Conservation (phyloP, 495 filamentous ascomycete genomes). For the Pseudomonodictys pantanalensis region DNA sequence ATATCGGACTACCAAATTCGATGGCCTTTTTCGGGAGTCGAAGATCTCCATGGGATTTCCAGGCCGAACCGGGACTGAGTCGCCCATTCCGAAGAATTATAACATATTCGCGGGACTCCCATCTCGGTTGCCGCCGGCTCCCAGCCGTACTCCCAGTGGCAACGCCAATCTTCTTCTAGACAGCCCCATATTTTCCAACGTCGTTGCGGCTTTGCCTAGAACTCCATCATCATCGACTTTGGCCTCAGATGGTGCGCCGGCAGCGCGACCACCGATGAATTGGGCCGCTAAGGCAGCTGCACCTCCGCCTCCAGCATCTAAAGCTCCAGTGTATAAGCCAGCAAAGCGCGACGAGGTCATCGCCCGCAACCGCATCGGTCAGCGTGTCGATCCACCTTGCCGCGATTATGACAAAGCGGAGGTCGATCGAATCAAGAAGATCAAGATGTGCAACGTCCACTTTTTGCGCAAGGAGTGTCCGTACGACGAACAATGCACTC, state of each 20-base stretch:
- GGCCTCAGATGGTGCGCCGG: neutral
- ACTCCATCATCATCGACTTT: slow-evolving; percentile 14
- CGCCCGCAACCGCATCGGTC: slow-evolving; percentile 70
- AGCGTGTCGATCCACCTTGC: slow-evolving; percentile 63
- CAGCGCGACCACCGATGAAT: neutral
- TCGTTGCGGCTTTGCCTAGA: neutral
- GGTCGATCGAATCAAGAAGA: slow-evolving; percentile 58
- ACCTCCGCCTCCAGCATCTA: slow-evolving; percentile 14
- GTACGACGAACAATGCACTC: slow-evolving; percentile 68
- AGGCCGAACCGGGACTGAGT: neutral
- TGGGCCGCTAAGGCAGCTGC: slow-evolving; percentile 29
- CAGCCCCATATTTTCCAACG: slow-evolving; percentile 1
- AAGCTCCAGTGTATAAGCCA: slow-evolving; percentile 10
- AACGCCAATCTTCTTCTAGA: neutral
- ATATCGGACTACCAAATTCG: slow-evolving; percentile 59
- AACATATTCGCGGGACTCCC: slow-evolving; percentile 1
- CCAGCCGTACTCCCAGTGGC: neutral
- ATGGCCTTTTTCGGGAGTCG: slow-evolving; percentile 62
- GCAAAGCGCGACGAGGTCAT: slow-evolving; percentile 35
- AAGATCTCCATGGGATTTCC: slow-evolving; percentile 53
- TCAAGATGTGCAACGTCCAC: slow-evolving; percentile 85
- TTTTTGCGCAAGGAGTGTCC: slow-evolving; percentile 73
- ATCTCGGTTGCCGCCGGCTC: slow-evolving; percentile 12
- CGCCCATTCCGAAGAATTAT: slow-evolving; percentile 6
- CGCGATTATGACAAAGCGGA: slow-evolving; percentile 57